Base-by-base conservation (phyloP, 2,329 filamentous ascomycete species). In the Hymenoscyphus linearis region DNA sequence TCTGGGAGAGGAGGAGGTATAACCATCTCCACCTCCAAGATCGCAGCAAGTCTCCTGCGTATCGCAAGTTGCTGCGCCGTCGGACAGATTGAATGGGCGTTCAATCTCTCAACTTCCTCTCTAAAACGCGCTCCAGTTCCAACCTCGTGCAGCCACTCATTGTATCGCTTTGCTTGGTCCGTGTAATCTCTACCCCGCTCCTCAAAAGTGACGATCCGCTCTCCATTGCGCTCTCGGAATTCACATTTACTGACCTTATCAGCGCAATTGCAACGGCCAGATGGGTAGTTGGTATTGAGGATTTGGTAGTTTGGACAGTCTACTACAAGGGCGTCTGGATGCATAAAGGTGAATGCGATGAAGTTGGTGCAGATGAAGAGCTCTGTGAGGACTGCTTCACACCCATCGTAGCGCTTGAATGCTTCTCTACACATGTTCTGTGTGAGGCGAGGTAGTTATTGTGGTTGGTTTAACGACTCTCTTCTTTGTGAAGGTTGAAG, bases 131-230 rank as follows among this genome's bases (percentile, higher is more conserved):
- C 4, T 4, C 18, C 44, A 25, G 22, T 50, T 2, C 18, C 44
- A 12, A 50, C 10, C 2, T 18, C 18, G 4, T 50, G 9, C 18
- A 18, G n/a, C 44, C 18, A 50, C 44, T 50, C 44, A 22, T 50
- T 25, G 22, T 50, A 50, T 12, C 7, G 2, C 1, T 13, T 7
- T 50, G 18, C 44, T 13, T 25, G 18, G 10, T 25, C 44, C 13
- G 22, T 13, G 10, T 14, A 3, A 10, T 3, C n/a, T 3, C 22
- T 25, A 18, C 4, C 18, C 10, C 2, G 18, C 18, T 55, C 54
- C 54, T 55, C 34, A n/a, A 55, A 55, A 13, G 54, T 40, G 12
- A 55, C 31, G 36, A 55, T 37, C 5, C 54, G 54, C 34, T 55
- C 54, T 2, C 54, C 54, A 34, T 55, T 22, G 7, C 54, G 27